Evolutionary conservation across 768 basidiomycete genomes (phyloP), one percentile per base, ranked within the genome.

Genomic region (Leucocoprinus birnbaumii): DNA sequence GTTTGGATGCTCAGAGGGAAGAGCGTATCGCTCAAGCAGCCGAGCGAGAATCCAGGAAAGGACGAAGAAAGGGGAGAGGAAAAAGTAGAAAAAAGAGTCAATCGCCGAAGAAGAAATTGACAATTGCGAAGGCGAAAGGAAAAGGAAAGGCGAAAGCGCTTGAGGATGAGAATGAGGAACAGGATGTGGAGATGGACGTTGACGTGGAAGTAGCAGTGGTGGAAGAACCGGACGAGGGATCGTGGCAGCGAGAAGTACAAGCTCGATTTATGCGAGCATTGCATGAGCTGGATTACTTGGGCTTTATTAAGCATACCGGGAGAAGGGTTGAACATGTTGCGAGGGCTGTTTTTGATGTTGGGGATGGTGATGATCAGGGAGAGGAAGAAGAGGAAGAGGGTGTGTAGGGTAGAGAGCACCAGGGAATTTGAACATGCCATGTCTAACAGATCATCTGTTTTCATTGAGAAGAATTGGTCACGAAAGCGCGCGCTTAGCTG

Each of bases 261-360:
- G 89, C 87, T 40, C 75, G 91, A 18, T 94, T 93, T 65, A 78
- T 91, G 49, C 80, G 87, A 16, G 83, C 89, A 10, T 63, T 93
- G 65, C 91, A 94, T 56, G 90, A 92, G 62, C 76, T 94, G 38
- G 91, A 93, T 63, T 85, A 83, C 62, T 68, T 92, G 34, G 91
- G 91, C 7, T 81, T 93, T 62, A 71, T 92, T 63, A 89, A 88
- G 64, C 89, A 89, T 58, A 91, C 87, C 0, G 82, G 85, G 42
- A 75, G 89, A 51, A 92, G 89, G 68, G 78, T 76, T 7, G 91
- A 91, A 62, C 90, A 91, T 71, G 82, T 93, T 45, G 62, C 85
- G 60, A 74, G 84, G 62, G 85, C 85, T 0, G 75, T 86, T 3
- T 88, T 84, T 59, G 89, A 90, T 41, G 61, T 80, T 45, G 44